Percentiles rank a stretch among this genome's conserved stretches.
These are phyloP conservation scores for Trichoderma polysporum DNA, from an alignment of 2,329 filamentous ascomycete genomes.

Conservation along the genomic window DNA sequence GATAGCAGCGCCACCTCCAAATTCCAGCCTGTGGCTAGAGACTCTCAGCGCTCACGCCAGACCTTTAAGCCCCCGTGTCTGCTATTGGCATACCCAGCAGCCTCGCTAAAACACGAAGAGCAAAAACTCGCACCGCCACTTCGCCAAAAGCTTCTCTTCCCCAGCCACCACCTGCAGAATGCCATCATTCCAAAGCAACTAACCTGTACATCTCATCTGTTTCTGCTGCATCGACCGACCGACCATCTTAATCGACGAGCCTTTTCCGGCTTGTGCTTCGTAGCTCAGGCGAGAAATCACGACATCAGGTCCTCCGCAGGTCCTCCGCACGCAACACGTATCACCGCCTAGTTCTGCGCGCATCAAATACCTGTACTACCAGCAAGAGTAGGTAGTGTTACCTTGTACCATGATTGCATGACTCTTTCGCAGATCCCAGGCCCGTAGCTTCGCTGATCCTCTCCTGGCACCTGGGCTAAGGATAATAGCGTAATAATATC, in stretches of 20 bases:
- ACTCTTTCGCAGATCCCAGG: background rate
- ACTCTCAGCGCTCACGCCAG: background rate
- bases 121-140: background rate
- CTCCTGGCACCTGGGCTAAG: background rate
- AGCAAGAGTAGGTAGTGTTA: background rate
- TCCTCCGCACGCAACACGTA: constrained; percentile 4
- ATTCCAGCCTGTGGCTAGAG: constrained; percentile 7
- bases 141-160: background rate
- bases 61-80: background rate
- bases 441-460: background rate
- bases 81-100: background rate
- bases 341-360: background rate
- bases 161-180: constrained; percentile 11
- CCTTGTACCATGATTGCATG: no score
- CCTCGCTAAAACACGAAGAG: background rate
- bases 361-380: no score
- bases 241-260: background rate
- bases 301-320: background rate
- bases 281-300: background rate
- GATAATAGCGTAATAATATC: background rate
- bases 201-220: no score
- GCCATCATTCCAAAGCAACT: constrained; percentile 9
- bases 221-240: background rate
- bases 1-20: background rate
- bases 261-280: background rate